These are phyloP conservation scores for Monosporascus cannonballus DNA, from an alignment of 2,329 filamentous ascomycete species.

Conservation along the genomic window DNA sequence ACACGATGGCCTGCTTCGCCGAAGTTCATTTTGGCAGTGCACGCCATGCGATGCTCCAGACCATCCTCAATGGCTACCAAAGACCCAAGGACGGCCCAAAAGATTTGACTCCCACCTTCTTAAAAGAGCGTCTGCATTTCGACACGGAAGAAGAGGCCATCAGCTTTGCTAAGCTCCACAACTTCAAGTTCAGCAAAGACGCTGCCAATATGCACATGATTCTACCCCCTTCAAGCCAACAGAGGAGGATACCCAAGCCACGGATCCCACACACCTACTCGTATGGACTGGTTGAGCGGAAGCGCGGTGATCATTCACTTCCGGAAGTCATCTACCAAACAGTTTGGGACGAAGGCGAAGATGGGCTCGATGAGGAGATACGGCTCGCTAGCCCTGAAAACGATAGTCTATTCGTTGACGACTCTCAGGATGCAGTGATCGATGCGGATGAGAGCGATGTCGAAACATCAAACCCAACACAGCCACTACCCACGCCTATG, in stretches of 20 bases:
- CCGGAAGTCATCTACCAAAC: constrained; percentile 51
- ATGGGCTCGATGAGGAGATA: neutral
- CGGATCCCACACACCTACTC: constrained; percentile 52
- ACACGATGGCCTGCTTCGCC: constrained; percentile 64
- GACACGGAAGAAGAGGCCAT: constrained; percentile 63
- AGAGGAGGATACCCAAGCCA: constrained; percentile 37
- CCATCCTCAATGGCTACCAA: constrained; percentile 48
- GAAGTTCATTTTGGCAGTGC: constrained; percentile 61
- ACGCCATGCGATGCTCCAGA: constrained; percentile 51
- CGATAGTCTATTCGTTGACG: constrained; percentile 23
- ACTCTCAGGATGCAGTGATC: constrained; percentile 6
- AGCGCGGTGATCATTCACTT: constrained; percentile 46
- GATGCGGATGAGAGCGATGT: constrained; percentile 5
- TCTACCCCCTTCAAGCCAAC: constrained; percentile 31
- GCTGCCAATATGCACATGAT: constrained; percentile 34
- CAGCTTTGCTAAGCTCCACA: constrained; percentile 55
- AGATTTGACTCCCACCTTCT: constrained; percentile 50
- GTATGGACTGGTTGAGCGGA: constrained; percentile 50
- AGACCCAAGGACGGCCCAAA: constrained; percentile 51
- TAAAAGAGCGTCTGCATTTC: constrained; percentile 58
- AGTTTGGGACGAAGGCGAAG: constrained; percentile 31
- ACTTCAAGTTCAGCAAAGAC: constrained; percentile 43
- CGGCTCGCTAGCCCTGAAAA: constrained; percentile 1
- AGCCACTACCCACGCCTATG: neutral
- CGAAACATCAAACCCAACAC: constrained; percentile 5